Base-by-base conservation (phyloP, 345 rosid species). In the Angophora floribunda region DNA sequence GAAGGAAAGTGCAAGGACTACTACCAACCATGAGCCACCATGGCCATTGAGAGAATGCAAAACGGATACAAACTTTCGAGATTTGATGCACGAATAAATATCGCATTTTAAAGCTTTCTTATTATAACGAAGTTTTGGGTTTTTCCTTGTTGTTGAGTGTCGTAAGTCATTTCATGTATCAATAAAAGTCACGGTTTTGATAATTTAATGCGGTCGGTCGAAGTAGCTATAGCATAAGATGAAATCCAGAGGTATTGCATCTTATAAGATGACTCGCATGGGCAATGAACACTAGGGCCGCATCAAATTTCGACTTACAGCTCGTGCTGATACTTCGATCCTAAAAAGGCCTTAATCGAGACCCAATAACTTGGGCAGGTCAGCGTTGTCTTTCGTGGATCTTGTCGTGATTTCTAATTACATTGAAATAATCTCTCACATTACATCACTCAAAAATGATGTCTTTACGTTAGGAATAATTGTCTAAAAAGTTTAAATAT, bases 1-100 rank as follows among this genome's bases (percentile, higher is more conserved):
- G 49, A 75, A 75, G 49, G 49, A 51, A 36, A 85, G 59, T 28
- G 45, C 87, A 65, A 88, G 70, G 86, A 89, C 85, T 44, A 10
- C n/a, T n/a, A n/a, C n/a, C 88, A 87, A 86, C 63, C 13, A 17
- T 32, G 61, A 85, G 55, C 6, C 28, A 24, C 16, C 24, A 16
- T 17, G 87, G 61, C 24, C 87, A 30, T 24, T 4, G 12, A 85
- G 63, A 17, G 55, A 85, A 53, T 59, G 86, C 86, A n/a, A 15
- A 85, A 28, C 19, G 82, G 82, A 75, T 41, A 75, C 26, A 5
- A 75, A 75, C 82, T 36, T 36, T 5, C 41, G 82, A 75, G 82
- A 75, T 70, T 19, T 36, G 8, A 36, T 70, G 2, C 82, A 17
- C 13, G 19, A 75, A 75, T 75, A 19, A 19, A 75, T 22, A 57